Conservation (phyloP, 202 grass and related monocot genomes). For the Schoenoplectus tabernaemontani region DNA sequence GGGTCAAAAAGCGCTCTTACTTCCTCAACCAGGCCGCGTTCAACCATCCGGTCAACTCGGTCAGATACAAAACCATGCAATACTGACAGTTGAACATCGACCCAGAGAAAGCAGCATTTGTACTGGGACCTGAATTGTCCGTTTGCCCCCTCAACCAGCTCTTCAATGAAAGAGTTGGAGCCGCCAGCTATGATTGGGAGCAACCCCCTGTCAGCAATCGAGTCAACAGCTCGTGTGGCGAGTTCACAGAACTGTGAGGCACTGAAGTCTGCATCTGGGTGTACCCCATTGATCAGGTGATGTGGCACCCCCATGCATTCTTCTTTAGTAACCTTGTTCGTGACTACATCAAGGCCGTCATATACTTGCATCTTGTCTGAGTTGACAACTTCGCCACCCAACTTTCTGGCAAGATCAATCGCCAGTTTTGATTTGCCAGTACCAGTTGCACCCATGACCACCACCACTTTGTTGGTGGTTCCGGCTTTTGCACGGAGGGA, state of each 20-base stretch:
- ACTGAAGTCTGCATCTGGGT: conserved; percentile 30
- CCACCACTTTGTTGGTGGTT: conserved; percentile 33
- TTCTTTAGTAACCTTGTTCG: conserved; percentile 37
- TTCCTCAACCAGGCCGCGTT: conserved; percentile 35
- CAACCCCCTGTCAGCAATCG: conserved; percentile 13
- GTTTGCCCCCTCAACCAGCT: conserved; percentile 27
- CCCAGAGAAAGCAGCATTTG: conserved; percentile 46
- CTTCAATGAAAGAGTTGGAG: conserved; percentile 43
- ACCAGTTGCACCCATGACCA: conserved; percentile 56
- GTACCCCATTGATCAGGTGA: conserved; percentile 46
- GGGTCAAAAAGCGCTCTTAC: conserved; percentile 21
- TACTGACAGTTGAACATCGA: conserved; percentile 26
- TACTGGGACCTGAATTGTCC: conserved; percentile 16
- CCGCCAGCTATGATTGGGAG: conserved; percentile 52
- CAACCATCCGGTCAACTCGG: conserved; percentile 46
- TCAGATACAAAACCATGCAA: conserved; percentile 24
- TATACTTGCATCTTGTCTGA: conserved; percentile 56
- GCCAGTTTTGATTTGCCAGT: conserved; percentile 60
- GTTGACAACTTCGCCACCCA: conserved; percentile 49
- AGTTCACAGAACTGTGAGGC: conserved; percentile 27
- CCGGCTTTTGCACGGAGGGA: conserved; percentile 2
- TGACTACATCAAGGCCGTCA: conserved; percentile 37
- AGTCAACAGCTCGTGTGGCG: conserved; percentile 20
- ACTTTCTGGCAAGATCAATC: conserved; percentile 27
- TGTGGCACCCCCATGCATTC: conserved; percentile 43